Evolutionary conservation across 352 stramenopile species (phyloP).

Genomic region (Discostella stelligera): DNA sequence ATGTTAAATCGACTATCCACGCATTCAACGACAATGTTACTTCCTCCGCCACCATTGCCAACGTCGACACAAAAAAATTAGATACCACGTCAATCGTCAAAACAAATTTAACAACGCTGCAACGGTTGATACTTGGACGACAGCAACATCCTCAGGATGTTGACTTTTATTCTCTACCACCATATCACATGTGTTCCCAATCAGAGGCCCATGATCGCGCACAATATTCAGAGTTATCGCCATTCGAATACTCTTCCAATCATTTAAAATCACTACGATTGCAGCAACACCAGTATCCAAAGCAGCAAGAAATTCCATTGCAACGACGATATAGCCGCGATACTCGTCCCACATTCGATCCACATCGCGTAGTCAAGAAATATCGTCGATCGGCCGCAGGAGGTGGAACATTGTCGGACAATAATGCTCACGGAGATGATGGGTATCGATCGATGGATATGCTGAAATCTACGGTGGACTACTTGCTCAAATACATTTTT

Average conservation of each 20-base stretch:
- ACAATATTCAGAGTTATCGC: conserved; percentile 42
- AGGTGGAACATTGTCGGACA: conserved; percentile 19
- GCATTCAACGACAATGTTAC: neutral
- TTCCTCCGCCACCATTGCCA: neutral
- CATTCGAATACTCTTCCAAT: conserved; percentile 34
- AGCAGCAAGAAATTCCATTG: neutral
- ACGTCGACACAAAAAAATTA: neutral
- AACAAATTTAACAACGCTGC: neutral
- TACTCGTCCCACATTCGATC: conserved; percentile 21
- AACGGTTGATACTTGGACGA: neutral
- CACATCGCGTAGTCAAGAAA: conserved; percentile 46
- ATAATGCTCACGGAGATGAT: neutral
- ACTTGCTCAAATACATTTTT: conserved; percentile 29
- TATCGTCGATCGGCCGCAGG: conserved; percentile 47
- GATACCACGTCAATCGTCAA: neutral
- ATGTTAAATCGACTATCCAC: neutral
- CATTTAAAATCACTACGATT: neutral
- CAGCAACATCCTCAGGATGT: neutral
- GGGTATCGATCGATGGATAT: conserved; percentile 19
- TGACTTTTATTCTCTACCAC: neutral
- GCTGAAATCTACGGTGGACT: conserved; percentile 33
- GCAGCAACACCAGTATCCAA: no score
- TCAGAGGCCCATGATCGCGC: conserved; percentile 44
- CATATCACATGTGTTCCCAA: conserved; percentile 45
- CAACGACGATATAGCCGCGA: neutral